Base-by-base conservation (phyloP, 352 stramenopile species). In the Lagenidium sp. region DNA sequence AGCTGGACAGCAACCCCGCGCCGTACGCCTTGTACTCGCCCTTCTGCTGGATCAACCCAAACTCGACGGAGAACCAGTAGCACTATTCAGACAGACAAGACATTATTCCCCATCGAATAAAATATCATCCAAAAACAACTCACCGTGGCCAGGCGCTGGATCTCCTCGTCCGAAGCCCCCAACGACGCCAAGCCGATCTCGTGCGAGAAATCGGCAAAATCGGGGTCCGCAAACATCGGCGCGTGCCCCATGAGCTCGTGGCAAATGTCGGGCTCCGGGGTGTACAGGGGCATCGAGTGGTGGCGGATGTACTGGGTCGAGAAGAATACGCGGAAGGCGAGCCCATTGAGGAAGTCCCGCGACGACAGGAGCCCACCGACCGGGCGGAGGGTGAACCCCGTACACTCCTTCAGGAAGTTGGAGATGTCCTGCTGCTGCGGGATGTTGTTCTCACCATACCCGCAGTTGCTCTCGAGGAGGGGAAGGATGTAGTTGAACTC, bases 11-110 rank as follows among this genome's bases (percentile, higher is more conserved):
- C 12, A 99, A 62, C 16, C 95, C 95, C 38, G 95, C 95, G 20
- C 95, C 95, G 47, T 98, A 98, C 0, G 94, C 94, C 78, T 98
- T 98, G 62, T 93, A 82, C 44, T 94, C 76, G 8, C 87, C 91
- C 55, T 87, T 76, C 57, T 98, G 81, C 47, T 86, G 84, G 53
- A 85, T 98, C 24, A 98, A 38, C 6, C 96, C 96, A 51, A 98
- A 99, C 68, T 99, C 96, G 13, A 99, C 94, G 7, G 89, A 97
- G 73, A 98, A 96, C 95, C 95, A 99, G 73, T 99, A 99, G 71
- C 91, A 97, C 54, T 88, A 43, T 3, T 38, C n/a, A n/a, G 18
- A 15, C 15, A 44, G 19, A 24, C 38, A 44, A 12, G n/a, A 12
- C n/a, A 44, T 29, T 7, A 40, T 11, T 11, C 34, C 12, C 34